Conservation (phyloP, 176 grass and related monocot genomes). For the Musa beccarii region DNA sequence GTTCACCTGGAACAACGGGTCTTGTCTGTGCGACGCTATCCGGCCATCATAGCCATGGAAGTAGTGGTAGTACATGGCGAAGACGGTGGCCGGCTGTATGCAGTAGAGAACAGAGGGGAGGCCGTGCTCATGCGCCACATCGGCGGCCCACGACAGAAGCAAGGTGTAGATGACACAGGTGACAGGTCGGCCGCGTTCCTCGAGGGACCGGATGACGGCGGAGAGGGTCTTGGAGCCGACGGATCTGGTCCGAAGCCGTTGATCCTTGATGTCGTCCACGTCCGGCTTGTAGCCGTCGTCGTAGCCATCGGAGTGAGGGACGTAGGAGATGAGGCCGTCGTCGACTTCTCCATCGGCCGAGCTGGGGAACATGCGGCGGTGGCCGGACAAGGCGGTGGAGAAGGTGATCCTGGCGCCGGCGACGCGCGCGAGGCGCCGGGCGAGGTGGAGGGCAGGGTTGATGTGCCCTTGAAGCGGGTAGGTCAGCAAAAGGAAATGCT, state of each 20-base stretch:
- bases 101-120: constrained; percentile 52
- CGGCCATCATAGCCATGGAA: constrained; percentile 8
- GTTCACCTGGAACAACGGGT: not conserved
- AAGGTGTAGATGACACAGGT: constrained; percentile 46
- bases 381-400: constrained; percentile 16
- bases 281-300: constrained; percentile 17
- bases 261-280: not conserved
- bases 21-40: not conserved
- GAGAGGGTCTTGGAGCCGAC: not conserved
- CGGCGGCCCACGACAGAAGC: constrained; percentile 50
- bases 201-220: constrained; percentile 28
- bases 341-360: constrained; percentile 11
- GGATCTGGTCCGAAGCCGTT: not conserved
- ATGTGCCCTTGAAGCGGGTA: constrained; percentile 41
- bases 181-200: constrained; percentile 29
- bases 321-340: constrained; percentile 18
- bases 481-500: constrained; percentile 42
- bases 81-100: constrained; percentile 51
- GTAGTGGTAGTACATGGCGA: constrained; percentile 34
- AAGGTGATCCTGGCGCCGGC: not conserved
- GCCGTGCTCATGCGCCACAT: constrained; percentile 32
- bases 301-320: constrained; percentile 32
- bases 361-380: constrained; percentile 29
- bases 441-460: constrained; percentile 32
- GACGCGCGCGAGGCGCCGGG: not conserved